Conservation (phyloP, 176 grass and related monocot genomes). For the Phragmites australis region DNA sequence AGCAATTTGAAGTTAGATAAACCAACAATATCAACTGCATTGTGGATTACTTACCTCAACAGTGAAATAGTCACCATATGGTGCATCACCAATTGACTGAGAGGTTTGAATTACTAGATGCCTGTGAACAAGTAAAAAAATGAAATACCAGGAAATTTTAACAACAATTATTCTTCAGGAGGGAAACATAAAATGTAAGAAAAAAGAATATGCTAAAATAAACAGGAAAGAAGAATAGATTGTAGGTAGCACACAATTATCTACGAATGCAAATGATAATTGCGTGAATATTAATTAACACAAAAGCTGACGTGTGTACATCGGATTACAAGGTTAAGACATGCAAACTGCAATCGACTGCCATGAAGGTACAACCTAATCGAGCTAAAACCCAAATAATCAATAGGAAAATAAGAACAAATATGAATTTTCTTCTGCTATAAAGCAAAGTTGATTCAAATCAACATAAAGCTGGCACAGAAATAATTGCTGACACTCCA, state of each 20-base stretch:
- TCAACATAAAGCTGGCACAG: slow-evolving; percentile 18
- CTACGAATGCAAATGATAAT: not conserved
- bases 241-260: not conserved
- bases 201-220: not conserved
- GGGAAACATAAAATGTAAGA: slow-evolving; percentile 21
- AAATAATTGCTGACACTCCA: slow-evolving; percentile 29
- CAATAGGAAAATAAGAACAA: slow-evolving; percentile 1
- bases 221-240: slow-evolving; percentile 16
- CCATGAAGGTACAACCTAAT: not conserved
- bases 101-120: slow-evolving; percentile 76
- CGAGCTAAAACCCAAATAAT: not conserved
- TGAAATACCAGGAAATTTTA: slow-evolving; percentile 25
- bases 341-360: slow-evolving; percentile 4
- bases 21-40: slow-evolving; percentile 4
- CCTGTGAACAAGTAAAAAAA: slow-evolving; percentile 44
- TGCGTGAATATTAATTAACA: not conserved
- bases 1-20: slow-evolving; percentile 19
- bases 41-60: slow-evolving; percentile 67
- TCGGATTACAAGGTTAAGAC: not conserved
- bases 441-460: not conserved
- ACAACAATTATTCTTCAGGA: slow-evolving; percentile 22
- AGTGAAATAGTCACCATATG: slow-evolving; percentile 86
- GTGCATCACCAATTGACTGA: slow-evolving; percentile 74
- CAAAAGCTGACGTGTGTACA: not conserved
- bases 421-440: not conserved